phyloP scores from a whole-genome alignment of 306 rosid species.

The apple (Malus domestica) region DNA sequence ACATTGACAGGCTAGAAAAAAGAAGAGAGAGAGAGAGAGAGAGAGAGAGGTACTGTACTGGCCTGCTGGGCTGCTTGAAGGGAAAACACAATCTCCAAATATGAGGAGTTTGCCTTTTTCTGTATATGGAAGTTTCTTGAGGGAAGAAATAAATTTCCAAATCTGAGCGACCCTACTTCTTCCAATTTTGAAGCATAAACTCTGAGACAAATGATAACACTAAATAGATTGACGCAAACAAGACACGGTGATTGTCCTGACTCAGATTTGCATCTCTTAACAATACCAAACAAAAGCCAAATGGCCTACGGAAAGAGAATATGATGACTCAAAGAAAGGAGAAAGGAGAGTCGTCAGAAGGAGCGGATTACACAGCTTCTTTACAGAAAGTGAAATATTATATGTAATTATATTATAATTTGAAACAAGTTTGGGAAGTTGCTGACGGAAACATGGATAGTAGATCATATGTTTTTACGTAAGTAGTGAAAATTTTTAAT shows the following conservation, averaged over 20 bases:
- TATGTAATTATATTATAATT: neutral
- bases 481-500: too few relatives aligned
- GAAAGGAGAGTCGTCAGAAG: neutral
- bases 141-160: conserved; percentile 41
- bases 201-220: conserved; percentile 26
- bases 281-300: conserved; percentile 52
- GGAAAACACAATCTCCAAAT: conserved; percentile 35
- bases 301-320: conserved; percentile 34
- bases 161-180: conserved; percentile 31
- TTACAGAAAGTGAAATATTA: neutral
- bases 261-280: conserved; percentile 60
- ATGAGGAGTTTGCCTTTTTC: conserved; percentile 35
- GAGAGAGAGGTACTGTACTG: neutral
- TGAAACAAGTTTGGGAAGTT: neutral
- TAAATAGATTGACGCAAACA: conserved; percentile 61
- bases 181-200: conserved; percentile 32
- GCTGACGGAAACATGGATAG: too few relatives aligned
- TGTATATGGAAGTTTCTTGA: conserved; percentile 62
- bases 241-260: conserved; percentile 57
- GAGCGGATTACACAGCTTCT: neutral
- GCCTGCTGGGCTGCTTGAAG: conserved; percentile 54
- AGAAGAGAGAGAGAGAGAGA: neutral
- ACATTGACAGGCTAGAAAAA: neutral
- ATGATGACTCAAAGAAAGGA: conserved; percentile 41
- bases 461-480: rapidly evolving